Percentiles rank a stretch among this genome's conserved stretches.
Evolutionary conservation across 345 rosid species (phyloP).

Genomic region (Pistacia vera): DNA sequence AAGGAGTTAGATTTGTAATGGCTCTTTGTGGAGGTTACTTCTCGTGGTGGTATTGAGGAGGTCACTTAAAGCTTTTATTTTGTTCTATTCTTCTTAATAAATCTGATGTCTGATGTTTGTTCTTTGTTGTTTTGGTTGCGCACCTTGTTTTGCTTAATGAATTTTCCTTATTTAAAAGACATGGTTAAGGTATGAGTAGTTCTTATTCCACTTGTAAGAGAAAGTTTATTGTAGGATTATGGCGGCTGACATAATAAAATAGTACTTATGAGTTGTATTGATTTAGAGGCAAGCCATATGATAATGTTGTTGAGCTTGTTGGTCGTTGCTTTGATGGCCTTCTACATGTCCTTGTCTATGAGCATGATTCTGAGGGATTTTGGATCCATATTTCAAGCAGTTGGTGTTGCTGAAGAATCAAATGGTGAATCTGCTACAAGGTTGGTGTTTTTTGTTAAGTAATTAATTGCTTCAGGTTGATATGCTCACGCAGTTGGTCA

Average conservation of each 20-base stretch:
- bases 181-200: too few species aligned
- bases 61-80: conserved; percentile 17
- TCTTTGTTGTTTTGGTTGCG: neutral
- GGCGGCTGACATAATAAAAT: too few species aligned
- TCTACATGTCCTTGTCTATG: too few species aligned
- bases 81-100: too few species aligned
- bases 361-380: conserved; percentile 7
- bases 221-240: neutral
- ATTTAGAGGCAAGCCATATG: too few species aligned
- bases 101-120: neutral
- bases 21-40: conserved; percentile 89
- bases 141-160: neutral
- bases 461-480: conserved; percentile 6
- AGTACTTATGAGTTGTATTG: too few species aligned
- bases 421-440: conserved; percentile 54
- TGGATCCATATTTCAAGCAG: conserved; percentile 37
- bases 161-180: neutral
- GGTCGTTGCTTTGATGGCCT: too few species aligned
- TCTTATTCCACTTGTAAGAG: neutral
- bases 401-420: conserved; percentile 47
- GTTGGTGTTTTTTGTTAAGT: conserved; percentile 37
- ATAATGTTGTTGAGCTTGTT: too few species aligned
- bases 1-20: conserved; percentile 84
- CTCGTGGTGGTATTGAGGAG: conserved; percentile 96
- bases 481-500: too few species aligned